Percentiles rank a stretch among this genome's conserved stretches.
Conservation (phyloP, 23 red algal species). For the Chondrus crispus region DNA sequence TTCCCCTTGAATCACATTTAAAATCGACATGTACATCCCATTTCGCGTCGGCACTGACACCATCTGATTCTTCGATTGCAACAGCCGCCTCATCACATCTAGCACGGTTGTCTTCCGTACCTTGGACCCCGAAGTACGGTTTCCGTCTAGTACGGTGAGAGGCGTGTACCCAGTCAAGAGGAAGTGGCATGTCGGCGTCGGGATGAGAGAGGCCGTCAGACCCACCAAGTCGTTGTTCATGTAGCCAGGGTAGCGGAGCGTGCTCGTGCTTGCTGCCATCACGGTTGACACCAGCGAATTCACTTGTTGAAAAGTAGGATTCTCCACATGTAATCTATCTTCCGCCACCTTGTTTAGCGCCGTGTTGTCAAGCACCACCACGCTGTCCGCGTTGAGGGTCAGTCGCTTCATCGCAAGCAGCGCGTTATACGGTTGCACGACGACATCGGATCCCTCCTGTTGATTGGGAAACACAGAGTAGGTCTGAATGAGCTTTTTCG, state of each 20-base stretch:
- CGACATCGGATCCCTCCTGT: conserved; percentile 89
- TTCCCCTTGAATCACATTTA: conserved; percentile 96
- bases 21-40: conserved; percentile 91
- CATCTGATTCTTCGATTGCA: conserved; percentile 97
- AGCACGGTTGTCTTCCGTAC: conserved; percentile 95
- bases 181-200: conserved; percentile 90
- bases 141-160: conserved; percentile 84
- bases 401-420: conserved; percentile 87
- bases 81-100: conserved; percentile 94
- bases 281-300: conserved; percentile 97
- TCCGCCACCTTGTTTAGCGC: conserved; percentile 91
- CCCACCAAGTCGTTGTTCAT: conserved; percentile 96
- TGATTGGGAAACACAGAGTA: conserved; percentile 99
- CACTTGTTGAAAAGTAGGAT: conserved; percentile 93
- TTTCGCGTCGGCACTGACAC: conserved; percentile 75
- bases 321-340: conserved; percentile 82
- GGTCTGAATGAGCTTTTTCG: conserved; percentile 97
- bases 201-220: conserved; percentile 89
- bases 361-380: conserved; percentile 94
- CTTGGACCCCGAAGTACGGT: conserved; percentile 65
- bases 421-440: conserved; percentile 98
- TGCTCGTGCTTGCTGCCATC: conserved; percentile 94
- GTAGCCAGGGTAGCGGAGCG: conserved; percentile 92
- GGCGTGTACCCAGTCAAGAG: conserved; percentile 96
- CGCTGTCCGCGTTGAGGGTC: conserved; percentile 83